Percentiles rank a stretch among this genome's conserved stretches.
phyloP scores from a whole-genome alignment of 139 green algal species.

The Marvania coccoides region DNA sequence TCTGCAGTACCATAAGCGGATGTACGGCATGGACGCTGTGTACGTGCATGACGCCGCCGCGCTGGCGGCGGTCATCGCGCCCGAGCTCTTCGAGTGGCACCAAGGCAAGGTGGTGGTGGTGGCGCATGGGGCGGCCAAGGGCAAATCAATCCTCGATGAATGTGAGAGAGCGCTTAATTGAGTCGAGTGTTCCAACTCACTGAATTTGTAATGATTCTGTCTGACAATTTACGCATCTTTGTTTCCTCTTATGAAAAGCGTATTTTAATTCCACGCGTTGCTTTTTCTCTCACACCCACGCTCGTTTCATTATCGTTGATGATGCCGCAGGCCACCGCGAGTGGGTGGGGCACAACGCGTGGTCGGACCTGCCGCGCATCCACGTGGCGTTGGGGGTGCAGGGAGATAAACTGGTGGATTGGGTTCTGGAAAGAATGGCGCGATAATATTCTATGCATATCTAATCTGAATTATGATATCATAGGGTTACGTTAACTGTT shows the following conservation, averaged over 20 bases:
- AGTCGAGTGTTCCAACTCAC: background rate
- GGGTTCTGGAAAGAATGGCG: slow-evolving; percentile 29
- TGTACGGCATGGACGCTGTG: slow-evolving; percentile 45
- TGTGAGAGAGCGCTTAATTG: background rate
- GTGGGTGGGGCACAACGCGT: slow-evolving; percentile 53
- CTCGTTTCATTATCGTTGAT: background rate
- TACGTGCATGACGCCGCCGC: slow-evolving; percentile 64
- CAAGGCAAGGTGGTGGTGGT: slow-evolving; percentile 46
- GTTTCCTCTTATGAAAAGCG: too few species aligned
- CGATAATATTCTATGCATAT: slow-evolving; percentile 4
- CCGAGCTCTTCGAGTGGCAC: slow-evolving; percentile 58
- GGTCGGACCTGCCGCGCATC: slow-evolving; percentile 33
- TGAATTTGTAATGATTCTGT: too few species aligned
- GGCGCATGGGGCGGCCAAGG: slow-evolving; percentile 39
- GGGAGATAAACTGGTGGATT: slow-evolving; percentile 5
- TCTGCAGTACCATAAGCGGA: slow-evolving; percentile 48
- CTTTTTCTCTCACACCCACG: too few species aligned
- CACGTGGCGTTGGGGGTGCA: slow-evolving; percentile 47
- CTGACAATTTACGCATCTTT: too few species aligned
- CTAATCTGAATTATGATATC: background rate
- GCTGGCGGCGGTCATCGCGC: slow-evolving; percentile 49
- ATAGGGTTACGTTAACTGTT: slow-evolving; percentile 2
- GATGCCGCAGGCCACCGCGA: slow-evolving; percentile 19
- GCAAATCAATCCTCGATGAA: slow-evolving; percentile 59
- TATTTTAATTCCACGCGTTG: too few species aligned